These are phyloP conservation scores for Plenodomus tracheiphilus DNA, from an alignment of 2,329 filamentous ascomycete genomes.

Conservation along the genomic window DNA sequence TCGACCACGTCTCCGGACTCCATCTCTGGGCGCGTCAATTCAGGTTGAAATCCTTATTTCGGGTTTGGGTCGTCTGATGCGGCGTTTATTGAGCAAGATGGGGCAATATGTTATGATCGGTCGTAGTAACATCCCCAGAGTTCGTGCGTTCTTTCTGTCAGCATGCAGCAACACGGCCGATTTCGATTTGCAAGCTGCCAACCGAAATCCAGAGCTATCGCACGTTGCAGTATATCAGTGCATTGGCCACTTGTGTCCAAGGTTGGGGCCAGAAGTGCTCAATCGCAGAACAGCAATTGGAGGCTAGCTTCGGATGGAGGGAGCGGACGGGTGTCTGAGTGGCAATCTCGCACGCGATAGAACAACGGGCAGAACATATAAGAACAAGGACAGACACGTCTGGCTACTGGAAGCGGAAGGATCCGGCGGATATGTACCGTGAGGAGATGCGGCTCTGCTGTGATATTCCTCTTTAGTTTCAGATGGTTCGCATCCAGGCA, in stretches of 20 bases:
- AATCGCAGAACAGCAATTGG: neutral
- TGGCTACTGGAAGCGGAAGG: too few relatives aligned
- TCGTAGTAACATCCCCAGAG: neutral
- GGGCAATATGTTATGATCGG: constrained; percentile 1
- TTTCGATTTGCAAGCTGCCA: neutral
- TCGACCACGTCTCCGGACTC: constrained; percentile 23
- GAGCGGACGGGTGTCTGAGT: neutral
- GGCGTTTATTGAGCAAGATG: neutral
- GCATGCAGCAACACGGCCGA: neutral
- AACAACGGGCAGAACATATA: neutral
- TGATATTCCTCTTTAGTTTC: too few relatives aligned
- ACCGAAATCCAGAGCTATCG: neutral
- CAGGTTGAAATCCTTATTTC: constrained; percentile 2
- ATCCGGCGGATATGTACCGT: too few relatives aligned
- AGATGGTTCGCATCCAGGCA: too few relatives aligned
- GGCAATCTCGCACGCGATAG: neutral
- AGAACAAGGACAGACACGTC: too few relatives aligned
- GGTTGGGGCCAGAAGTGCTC: neutral
- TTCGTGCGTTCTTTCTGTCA: neutral
- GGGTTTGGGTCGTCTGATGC: neutral
- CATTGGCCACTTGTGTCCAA: neutral
- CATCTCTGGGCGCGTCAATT: constrained; percentile 15
- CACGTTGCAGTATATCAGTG: neutral
- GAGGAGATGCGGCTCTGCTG: too few relatives aligned
- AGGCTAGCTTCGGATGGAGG: neutral